Evolutionary conservation across 495 filamentous ascomycete genomes (phyloP).

Genomic region (Staphylotrichum tortipilum): DNA sequence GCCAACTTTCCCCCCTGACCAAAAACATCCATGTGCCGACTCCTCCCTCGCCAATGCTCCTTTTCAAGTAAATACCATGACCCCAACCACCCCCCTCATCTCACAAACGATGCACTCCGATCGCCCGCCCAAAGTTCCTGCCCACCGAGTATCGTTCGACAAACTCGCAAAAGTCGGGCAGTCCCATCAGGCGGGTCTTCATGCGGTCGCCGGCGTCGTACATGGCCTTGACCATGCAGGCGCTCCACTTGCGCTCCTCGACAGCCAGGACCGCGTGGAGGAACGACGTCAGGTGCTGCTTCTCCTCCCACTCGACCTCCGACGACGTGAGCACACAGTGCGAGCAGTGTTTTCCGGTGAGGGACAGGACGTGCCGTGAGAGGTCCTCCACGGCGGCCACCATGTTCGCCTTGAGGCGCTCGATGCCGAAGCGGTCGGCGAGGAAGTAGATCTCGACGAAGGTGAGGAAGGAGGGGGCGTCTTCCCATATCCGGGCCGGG

Average conservation of each 20-base stretch:
- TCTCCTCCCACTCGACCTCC: background rate
- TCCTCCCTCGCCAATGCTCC: too few species aligned
- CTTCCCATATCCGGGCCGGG: background rate
- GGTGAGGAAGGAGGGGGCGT: constrained; percentile 1
- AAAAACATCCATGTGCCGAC: too few species aligned
- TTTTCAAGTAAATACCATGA: too few species aligned
- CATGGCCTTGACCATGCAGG: constrained; percentile 4
- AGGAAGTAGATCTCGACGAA: background rate
- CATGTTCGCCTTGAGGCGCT: background rate
- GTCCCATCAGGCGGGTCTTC: background rate
- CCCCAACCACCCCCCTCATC: background rate
- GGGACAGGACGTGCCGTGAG: background rate
- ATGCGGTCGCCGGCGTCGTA: constrained; percentile 5
- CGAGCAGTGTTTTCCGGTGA: background rate
- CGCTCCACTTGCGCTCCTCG: constrained; percentile 3
- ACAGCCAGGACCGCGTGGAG: background rate
- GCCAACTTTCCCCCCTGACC: background rate
- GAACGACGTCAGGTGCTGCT: background rate
- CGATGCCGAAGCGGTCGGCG: background rate
- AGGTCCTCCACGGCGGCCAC: background rate
- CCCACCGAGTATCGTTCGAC: background rate
- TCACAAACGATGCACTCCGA: background rate
- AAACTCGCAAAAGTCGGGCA: background rate
- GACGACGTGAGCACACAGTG: background rate
- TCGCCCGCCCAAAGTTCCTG: background rate